Percentiles rank a stretch among this genome's conserved stretches.
These are phyloP conservation scores for Diplodia seriata DNA, from an alignment of 2,329 filamentous ascomycete species.

Conservation along the genomic window DNA sequence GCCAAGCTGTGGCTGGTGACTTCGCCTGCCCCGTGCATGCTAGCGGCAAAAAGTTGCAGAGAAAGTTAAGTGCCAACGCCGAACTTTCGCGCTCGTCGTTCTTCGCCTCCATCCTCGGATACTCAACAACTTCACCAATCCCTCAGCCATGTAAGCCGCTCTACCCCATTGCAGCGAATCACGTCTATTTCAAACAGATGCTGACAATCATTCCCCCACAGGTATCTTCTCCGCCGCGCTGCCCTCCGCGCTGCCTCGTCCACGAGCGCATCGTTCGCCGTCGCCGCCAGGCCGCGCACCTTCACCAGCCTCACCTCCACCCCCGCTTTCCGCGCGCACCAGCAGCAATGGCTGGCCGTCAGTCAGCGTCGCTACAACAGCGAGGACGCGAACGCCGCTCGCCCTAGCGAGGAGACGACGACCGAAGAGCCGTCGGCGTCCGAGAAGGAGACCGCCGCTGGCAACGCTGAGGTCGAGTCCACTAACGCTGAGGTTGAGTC, in stretches of 20 bases:
- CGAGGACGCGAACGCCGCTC: conserved; percentile 49
- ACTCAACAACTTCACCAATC: neutral
- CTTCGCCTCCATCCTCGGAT: neutral
- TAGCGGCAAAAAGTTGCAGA: conserved; percentile 15
- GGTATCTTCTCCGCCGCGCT: conserved; percentile 65
- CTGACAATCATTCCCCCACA: conserved; percentile 39
- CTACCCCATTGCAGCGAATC: neutral
- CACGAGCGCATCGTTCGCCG: conserved; percentile 49
- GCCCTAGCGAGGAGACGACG: conserved; percentile 38
- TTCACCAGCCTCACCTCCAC: conserved; percentile 39
- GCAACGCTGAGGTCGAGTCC: neutral
- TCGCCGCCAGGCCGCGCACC: conserved; percentile 51
- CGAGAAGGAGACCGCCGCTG: conserved; percentile 36
- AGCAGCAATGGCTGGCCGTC: conserved; percentile 47
- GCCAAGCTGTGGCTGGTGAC: conserved; percentile 5
- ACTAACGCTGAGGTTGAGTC: conserved; percentile 6
- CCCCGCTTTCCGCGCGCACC: conserved; percentile 41
- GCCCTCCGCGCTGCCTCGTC: conserved; percentile 62
- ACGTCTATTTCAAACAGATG: neutral
- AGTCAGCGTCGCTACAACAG: conserved; percentile 59
- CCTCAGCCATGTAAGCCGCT: conserved; percentile 9
- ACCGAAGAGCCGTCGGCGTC: conserved; percentile 42
- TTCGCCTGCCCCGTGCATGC: neutral
- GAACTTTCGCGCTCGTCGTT: neutral
- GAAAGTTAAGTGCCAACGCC: neutral